Base-by-base conservation (phyloP, 495 filamentous ascomycete species). In the Hypoxylon trugodes region DNA sequence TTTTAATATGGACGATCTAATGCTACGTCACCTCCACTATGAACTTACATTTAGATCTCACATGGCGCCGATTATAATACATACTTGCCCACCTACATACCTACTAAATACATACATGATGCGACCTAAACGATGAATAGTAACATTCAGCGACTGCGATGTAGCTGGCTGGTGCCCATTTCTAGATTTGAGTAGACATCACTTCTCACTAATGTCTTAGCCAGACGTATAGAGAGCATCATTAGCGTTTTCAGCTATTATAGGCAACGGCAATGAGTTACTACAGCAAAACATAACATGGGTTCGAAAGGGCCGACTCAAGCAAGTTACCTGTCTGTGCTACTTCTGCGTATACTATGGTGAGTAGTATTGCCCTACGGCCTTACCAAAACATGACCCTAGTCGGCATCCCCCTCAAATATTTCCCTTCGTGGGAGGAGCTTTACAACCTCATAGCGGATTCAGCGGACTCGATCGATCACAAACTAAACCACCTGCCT, bases 371-470 rank as follows among this genome's bases (percentile, higher is more conserved):
- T n/a, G n/a, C n/a, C n/a, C n/a, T n/a, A n/a, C n/a, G n/a, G n/a
- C n/a, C n/a, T n/a, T n/a, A n/a, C n/a, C n/a, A n/a, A n/a, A 28
- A 26, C 22, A 2, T 28, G 2, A 26, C 28, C 41, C 22, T 25
- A 7, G 41, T 45, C 41, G 12, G 45, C 18, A 12, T 18, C n/a
- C 13, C 30, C 46, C 43, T 26, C 26, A 18, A 35, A 15, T 33
- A 13, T 59, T 61, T 63, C 53, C 61, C 21, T 53, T 48, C 52
- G n/a, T 41, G 47, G 61, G 53, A 56, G 60, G 52, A 64, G 47
- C 52, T 3, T 30, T 47, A 38, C 40, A 35, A 35, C 16, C 16
- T 16, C n/a, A n/a, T n/a, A n/a, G n/a, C n/a, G n/a, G n/a, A n/a
- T n/a, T n/a, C n/a, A n/a, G n/a, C n/a, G 10, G 21, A 16, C 24